These are phyloP conservation scores for Kodamaea kakaduensis DNA, from an alignment of 805 yeast species.

Conservation along the genomic window DNA sequence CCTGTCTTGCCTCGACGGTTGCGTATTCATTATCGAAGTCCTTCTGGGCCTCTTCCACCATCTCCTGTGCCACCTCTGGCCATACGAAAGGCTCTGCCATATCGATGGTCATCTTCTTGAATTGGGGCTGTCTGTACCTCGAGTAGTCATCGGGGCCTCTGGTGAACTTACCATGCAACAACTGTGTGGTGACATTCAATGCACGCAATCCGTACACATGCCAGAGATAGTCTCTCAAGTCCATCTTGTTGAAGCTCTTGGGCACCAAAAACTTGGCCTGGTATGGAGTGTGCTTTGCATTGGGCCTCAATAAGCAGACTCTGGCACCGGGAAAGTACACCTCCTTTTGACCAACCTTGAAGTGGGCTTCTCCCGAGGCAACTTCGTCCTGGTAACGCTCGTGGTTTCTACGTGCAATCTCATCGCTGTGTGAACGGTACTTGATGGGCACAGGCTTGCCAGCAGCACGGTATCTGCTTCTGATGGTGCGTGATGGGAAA, in stretches of 20 bases:
- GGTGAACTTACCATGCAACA: conserved; percentile 66
- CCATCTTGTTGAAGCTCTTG: conserved; percentile 86
- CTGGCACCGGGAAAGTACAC: conserved; percentile 85
- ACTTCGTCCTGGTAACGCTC: conserved; percentile 47
- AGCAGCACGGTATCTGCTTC: conserved; percentile 28
- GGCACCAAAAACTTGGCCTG: conserved; percentile 97
- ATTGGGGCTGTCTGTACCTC: conserved; percentile 73
- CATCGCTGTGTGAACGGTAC: conserved; percentile 31
- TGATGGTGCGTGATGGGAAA: conserved; percentile 36
- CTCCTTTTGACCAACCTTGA: conserved; percentile 71
- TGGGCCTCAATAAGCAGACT: conserved; percentile 76
- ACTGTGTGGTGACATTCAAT: conserved; percentile 79
- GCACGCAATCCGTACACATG: conserved; percentile 89
- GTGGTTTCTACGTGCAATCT: conserved; percentile 35
- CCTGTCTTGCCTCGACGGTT: conserved; percentile 48
- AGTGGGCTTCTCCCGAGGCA: conserved; percentile 68
- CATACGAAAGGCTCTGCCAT: conserved; percentile 94
- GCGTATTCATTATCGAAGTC: conserved; percentile 46
- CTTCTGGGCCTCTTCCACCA: conserved; percentile 29
- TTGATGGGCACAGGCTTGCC: conserved; percentile 43
- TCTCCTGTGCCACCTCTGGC: conserved; percentile 60
- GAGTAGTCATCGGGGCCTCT: conserved; percentile 54
- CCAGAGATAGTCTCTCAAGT: conserved; percentile 88
- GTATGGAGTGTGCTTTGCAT: conserved; percentile 95
- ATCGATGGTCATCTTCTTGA: conserved; percentile 94